Evolutionary conservation across 345 rosid species (phyloP).

Genomic region (Rhizophora apiculata): DNA sequence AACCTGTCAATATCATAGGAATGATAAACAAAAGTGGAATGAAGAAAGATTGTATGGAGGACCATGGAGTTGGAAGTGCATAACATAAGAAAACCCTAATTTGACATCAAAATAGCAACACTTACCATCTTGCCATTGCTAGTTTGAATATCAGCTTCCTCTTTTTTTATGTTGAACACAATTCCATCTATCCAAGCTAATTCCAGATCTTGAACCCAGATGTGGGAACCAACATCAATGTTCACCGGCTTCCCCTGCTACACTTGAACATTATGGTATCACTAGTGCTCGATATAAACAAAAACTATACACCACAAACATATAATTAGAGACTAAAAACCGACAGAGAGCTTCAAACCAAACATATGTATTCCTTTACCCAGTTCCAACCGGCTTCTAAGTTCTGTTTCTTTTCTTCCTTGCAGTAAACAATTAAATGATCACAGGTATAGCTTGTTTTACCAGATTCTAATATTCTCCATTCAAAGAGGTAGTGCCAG

Average conservation of each 20-base stretch:
- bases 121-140: conserved; percentile 49
- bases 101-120: not conserved
- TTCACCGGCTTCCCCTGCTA: conserved; percentile 39
- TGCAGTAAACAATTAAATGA: too few species aligned
- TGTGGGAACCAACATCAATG: conserved; percentile 55
- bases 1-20: conserved; percentile 37
- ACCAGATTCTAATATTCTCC: too few species aligned
- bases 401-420: too few species aligned
- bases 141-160: conserved; percentile 59
- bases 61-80: not conserved
- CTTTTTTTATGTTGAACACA: conserved; percentile 45
- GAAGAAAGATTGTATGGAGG: not conserved
- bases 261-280: conserved; percentile 6
- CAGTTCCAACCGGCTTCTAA: too few species aligned
- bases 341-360: too few species aligned
- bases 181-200: conserved; percentile 71
- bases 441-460: too few species aligned
- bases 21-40: not conserved
- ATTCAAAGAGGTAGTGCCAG: too few species aligned
- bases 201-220: conserved; percentile 72
- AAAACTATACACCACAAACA: too few species aligned
- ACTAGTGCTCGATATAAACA: not conserved
- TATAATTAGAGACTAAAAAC: too few species aligned
- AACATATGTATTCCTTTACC: too few species aligned
- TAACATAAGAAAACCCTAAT: not conserved